Conservation (phyloP, 345 rosid species). For the Schrenkiella parvula region DNA sequence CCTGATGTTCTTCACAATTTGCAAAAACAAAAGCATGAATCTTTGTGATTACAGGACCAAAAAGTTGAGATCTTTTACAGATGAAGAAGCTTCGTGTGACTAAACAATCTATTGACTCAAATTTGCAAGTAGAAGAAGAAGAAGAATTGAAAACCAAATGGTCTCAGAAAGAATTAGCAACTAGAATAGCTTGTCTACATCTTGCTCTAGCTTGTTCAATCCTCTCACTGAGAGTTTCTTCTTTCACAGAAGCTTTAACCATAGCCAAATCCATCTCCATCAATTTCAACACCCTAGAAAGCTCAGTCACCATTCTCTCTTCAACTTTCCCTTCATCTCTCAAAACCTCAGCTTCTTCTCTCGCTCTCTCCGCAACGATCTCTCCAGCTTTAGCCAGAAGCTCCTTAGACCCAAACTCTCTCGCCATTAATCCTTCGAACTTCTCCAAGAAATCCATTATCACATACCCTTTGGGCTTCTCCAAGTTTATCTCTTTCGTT, state of each 20-base stretch:
- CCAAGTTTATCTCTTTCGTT: slow-evolving; percentile 57
- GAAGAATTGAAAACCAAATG: background rate
- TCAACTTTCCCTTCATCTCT: slow-evolving; percentile 80
- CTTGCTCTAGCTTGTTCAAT: slow-evolving; percentile 78
- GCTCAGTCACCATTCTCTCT: slow-evolving; percentile 79
- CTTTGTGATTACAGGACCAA: background rate
- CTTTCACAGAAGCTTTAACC: slow-evolving; percentile 86
- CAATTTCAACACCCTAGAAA: slow-evolving; percentile 80
- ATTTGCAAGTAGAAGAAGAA: background rate
- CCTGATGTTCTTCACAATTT: background rate
- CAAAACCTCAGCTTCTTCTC: slow-evolving; percentile 85
- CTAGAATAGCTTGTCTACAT: slow-evolving; percentile 87
- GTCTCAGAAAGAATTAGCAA: slow-evolving; percentile 69
- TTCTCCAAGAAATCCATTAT: slow-evolving; percentile 84
- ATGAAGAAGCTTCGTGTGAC: background rate
- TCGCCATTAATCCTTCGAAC: slow-evolving; percentile 63
- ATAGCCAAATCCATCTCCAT: slow-evolving; percentile 98
- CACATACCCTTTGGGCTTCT: slow-evolving; percentile 74
- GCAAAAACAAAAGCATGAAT: slow-evolving; percentile 4
- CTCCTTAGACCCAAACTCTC: slow-evolving; percentile 70
- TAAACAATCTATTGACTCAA: slow-evolving; percentile 1
- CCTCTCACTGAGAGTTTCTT: slow-evolving; percentile 68
- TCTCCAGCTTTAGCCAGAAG: slow-evolving; percentile 75
- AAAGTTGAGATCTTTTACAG: background rate
- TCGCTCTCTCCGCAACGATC: slow-evolving; percentile 82